A percentile compares a stretch with the other conserved stretches of the same genome.
Evolutionary conservation across 2,329 filamentous ascomycete species (phyloP).

Genomic region (Aspergillus bombycis): DNA sequence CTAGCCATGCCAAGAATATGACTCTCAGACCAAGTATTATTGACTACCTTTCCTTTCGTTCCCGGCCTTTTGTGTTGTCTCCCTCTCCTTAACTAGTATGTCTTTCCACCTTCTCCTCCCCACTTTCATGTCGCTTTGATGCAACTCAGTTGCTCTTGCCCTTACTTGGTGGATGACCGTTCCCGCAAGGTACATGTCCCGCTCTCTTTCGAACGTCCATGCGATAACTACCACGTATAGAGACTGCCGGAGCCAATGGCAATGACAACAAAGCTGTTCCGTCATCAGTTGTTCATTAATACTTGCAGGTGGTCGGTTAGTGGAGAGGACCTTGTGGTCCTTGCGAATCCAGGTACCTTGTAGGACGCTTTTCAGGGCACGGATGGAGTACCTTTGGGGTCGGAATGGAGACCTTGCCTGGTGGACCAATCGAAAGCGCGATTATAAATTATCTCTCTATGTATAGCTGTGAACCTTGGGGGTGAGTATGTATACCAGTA

Average conservation of each 20-base stretch:
- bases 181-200: not conserved
- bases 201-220: not conserved
- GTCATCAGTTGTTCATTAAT: not conserved
- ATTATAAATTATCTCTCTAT: slow-evolving; percentile 8
- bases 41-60: not conserved
- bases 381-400: slow-evolving; percentile 12
- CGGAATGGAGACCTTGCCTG: not conserved
- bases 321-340: not conserved
- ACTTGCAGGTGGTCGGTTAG: not conserved
- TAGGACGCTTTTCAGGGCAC: not conserved
- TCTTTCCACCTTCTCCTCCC: not conserved
- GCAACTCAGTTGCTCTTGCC: not conserved
- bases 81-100: not conserved
- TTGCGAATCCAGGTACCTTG: slow-evolving; percentile 5
- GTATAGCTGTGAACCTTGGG: slow-evolving; percentile 8
- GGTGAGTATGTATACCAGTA: slow-evolving; percentile 3
- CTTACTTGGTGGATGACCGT: not conserved
- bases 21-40: not conserved
- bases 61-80: not conserved
- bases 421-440: slow-evolving; percentile 10
- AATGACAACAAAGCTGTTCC: not conserved
- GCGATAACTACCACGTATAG: not conserved
- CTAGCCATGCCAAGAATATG: not conserved
- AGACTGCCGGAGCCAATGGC: not conserved
- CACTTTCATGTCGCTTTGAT: not conserved